phyloP scores from a whole-genome alignment of 2,329 filamentous ascomycete species.

The Zopfia rhizophila region DNA sequence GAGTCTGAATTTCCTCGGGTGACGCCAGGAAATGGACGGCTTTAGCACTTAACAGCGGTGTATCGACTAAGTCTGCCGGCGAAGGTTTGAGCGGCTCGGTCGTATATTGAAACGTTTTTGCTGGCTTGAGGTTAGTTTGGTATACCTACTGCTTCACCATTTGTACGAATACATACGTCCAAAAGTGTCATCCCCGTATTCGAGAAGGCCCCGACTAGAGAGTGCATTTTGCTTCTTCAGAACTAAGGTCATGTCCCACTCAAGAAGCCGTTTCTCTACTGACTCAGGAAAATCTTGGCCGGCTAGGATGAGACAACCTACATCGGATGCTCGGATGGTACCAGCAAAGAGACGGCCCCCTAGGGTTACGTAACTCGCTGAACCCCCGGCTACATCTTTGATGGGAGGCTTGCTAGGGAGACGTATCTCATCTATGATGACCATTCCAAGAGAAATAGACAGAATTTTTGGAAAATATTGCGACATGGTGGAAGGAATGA shows the following conservation, averaged over 20 bases:
- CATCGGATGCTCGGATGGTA: slow-evolving; percentile 1
- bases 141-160: not conserved
- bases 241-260: slow-evolving; percentile 21
- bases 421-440: slow-evolving; percentile 34
- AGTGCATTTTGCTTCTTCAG: slow-evolving; percentile 13
- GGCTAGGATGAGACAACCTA: slow-evolving; percentile 33
- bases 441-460: slow-evolving; percentile 35
- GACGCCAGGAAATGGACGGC: slow-evolving; percentile 34
- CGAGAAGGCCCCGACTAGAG: slow-evolving; percentile 26
- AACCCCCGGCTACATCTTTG: slow-evolving; percentile 31
- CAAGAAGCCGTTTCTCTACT: slow-evolving; percentile 11
- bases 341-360: slow-evolving; percentile 25
- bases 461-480: too few relatives aligned
- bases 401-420: slow-evolving; percentile 24
- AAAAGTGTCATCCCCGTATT: slow-evolving; percentile 36
- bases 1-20: slow-evolving; percentile 24
- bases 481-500: too few relatives aligned
- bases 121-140: slow-evolving; percentile 6
- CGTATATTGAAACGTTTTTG: slow-evolving; percentile 32
- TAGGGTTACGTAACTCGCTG: slow-evolving; percentile 26
- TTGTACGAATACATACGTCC: slow-evolving; percentile 22
- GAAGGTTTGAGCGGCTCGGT: slow-evolving; percentile 23
- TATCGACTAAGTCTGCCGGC: slow-evolving; percentile 19
- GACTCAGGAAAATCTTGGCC: slow-evolving; percentile 29
- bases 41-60: slow-evolving; percentile 20